Evolutionary conservation across 306 rosid genomes (phyloP).

Genomic region (Prinsepia uniflora): DNA sequence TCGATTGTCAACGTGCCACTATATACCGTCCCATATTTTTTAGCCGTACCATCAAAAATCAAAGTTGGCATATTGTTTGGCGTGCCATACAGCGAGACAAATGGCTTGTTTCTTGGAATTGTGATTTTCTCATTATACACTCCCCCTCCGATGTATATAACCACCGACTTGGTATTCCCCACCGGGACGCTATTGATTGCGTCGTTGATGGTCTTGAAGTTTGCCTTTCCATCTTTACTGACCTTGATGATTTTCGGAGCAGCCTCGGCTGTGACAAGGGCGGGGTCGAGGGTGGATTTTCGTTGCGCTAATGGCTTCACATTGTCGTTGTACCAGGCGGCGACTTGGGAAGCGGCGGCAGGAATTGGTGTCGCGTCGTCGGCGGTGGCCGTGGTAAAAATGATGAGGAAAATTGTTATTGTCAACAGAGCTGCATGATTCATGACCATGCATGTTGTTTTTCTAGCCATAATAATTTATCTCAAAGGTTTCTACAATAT

Average conservation of each 20-base stretch:
- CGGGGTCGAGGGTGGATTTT: conserved; percentile 30
- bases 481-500: no score
- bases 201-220: conserved; percentile 41
- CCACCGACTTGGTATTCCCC: conserved; percentile 41
- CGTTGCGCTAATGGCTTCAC: conserved; percentile 16
- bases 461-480: conserved; percentile 26
- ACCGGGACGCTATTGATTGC: conserved; percentile 52
- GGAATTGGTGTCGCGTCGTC: conserved; percentile 29
- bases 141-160: conserved; percentile 48
- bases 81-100: conserved; percentile 38
- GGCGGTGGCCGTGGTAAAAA: conserved; percentile 3
- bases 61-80: conserved; percentile 36
- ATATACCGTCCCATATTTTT: conserved; percentile 47
- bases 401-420: neutral
- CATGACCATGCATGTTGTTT: conserved; percentile 1
- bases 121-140: conserved; percentile 48
- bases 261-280: conserved; percentile 39
- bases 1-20: conserved; percentile 47
- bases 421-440: conserved; percentile 3
- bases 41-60: conserved; percentile 37
- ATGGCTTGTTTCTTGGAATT: conserved; percentile 40
- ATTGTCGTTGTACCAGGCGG: conserved; percentile 35
- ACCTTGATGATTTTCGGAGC: conserved; percentile 33
- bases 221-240: conserved; percentile 40
- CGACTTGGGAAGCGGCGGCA: conserved; percentile 12